A percentile compares a stretch with the other conserved stretches of the same genome.
Conservation (phyloP, 164 flowering plant species). For the Platanus orientalis region DNA sequence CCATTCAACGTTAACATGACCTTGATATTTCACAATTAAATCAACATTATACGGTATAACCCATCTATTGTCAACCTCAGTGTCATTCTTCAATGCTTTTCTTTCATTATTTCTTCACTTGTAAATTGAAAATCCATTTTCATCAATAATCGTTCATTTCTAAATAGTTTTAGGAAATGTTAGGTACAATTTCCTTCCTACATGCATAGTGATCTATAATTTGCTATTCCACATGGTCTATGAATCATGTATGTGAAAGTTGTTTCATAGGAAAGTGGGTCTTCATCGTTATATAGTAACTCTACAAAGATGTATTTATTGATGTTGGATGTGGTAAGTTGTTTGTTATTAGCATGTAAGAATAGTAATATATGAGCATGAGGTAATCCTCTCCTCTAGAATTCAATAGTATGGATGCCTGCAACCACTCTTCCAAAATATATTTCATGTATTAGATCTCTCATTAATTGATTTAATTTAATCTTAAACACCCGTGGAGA, state of each 20-base stretch:
- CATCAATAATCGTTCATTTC: not conserved
- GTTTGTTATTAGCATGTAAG: too few relatives aligned
- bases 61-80: not conserved
- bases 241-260: constrained; percentile 7
- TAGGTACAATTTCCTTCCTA: constrained; percentile 1
- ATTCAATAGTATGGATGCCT: too few relatives aligned
- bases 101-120: not conserved
- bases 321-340: not conserved
- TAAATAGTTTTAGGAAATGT: not conserved
- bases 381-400: too few relatives aligned
- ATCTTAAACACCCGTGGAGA: too few relatives aligned
- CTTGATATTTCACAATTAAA: too few relatives aligned
- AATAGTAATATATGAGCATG: too few relatives aligned
- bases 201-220: not conserved
- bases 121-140: constrained; percentile 1
- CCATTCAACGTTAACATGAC: too few relatives aligned
- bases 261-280: not conserved
- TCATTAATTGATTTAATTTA: too few relatives aligned
- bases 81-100: not conserved
- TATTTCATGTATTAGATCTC: too few relatives aligned
- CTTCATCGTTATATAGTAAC: not conserved
- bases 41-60: constrained; percentile 8
- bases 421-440: too few relatives aligned
- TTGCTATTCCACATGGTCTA: constrained; percentile 1
- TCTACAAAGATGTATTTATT: not conserved